Evolutionary conservation across 495 filamentous ascomycete genomes (phyloP).

Genomic region (Penicillium steckii): DNA sequence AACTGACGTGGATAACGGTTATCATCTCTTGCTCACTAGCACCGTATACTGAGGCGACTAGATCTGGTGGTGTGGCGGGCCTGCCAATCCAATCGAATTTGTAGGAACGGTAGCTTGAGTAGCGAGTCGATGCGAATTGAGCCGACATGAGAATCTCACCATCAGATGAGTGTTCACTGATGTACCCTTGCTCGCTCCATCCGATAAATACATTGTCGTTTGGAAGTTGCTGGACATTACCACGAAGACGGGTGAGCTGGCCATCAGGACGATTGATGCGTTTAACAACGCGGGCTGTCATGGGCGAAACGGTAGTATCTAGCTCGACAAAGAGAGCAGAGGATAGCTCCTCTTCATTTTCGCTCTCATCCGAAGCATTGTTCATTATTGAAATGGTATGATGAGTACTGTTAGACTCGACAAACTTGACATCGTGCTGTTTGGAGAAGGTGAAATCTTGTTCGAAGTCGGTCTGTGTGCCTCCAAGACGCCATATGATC

Average conservation of each 20-base stretch:
- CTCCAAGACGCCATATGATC: constrained; percentile 58
- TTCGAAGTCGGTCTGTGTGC: constrained; percentile 38
- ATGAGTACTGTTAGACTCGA: constrained; percentile 40
- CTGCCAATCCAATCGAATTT: constrained; percentile 34
- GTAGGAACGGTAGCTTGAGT: constrained; percentile 31
- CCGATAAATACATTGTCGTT: constrained; percentile 51
- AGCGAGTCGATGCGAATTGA: constrained; percentile 20
- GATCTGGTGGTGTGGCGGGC: constrained; percentile 19
- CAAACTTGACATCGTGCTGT: constrained; percentile 58
- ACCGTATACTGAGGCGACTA: constrained; percentile 26
- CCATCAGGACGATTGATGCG: constrained; percentile 41
- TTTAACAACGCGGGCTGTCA: constrained; percentile 38
- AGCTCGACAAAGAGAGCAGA: constrained; percentile 51
- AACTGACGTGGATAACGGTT: constrained; percentile 38
- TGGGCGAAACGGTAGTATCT: constrained; percentile 37
- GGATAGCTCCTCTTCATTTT: constrained; percentile 38
- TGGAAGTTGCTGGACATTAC: constrained; percentile 53
- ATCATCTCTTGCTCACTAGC: constrained; percentile 18
- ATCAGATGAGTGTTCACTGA: constrained; percentile 48
- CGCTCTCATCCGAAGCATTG: constrained; percentile 46
- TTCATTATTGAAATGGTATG: constrained; percentile 51
- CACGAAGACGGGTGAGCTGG: constrained; percentile 49
- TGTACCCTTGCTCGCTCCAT: constrained; percentile 51
- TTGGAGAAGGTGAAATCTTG: constrained; percentile 54
- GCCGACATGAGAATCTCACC: constrained; percentile 47